phyloP scores from a whole-genome alignment of 306 rosid species.

The Prunus dulcis region DNA sequence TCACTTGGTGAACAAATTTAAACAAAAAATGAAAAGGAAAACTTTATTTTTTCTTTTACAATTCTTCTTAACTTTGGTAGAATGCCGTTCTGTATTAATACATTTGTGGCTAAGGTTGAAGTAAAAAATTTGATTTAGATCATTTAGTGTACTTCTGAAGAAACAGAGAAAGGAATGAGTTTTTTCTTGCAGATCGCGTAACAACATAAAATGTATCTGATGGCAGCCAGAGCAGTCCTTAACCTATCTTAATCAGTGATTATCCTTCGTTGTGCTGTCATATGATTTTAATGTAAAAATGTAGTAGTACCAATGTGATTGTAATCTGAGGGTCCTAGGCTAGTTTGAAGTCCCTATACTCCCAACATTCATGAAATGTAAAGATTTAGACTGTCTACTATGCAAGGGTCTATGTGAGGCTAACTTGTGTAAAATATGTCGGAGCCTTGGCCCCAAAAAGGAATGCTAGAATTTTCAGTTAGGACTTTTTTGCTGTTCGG shows the following conservation, averaged over 20 bases:
- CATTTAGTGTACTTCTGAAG: neutral
- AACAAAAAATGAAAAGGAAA: neutral
- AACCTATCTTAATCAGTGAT: neutral
- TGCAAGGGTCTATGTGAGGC: neutral
- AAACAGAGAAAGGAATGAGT: neutral
- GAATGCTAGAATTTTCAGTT: too few relatives aligned
- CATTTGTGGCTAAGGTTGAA: neutral
- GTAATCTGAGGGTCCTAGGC: neutral
- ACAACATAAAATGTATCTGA: neutral
- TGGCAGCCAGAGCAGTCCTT: neutral
- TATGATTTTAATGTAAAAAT: neutral
- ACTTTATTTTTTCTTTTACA: neutral
- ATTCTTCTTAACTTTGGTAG: neutral
- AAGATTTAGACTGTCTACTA: neutral
- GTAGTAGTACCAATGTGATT: neutral
- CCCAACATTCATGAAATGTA: neutral
- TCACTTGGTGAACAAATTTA: neutral
- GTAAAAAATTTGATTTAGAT: neutral
- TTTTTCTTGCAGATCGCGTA: neutral
- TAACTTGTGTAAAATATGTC: too few relatives aligned
- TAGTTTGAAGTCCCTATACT: neutral
- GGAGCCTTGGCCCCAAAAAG: too few relatives aligned
- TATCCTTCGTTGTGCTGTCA: neutral
- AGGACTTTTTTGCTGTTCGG: neutral
- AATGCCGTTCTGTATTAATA: neutral